Base-by-base conservation (phyloP, 2,329 filamentous ascomycete species). In the Ophiostoma sp. region DNA sequence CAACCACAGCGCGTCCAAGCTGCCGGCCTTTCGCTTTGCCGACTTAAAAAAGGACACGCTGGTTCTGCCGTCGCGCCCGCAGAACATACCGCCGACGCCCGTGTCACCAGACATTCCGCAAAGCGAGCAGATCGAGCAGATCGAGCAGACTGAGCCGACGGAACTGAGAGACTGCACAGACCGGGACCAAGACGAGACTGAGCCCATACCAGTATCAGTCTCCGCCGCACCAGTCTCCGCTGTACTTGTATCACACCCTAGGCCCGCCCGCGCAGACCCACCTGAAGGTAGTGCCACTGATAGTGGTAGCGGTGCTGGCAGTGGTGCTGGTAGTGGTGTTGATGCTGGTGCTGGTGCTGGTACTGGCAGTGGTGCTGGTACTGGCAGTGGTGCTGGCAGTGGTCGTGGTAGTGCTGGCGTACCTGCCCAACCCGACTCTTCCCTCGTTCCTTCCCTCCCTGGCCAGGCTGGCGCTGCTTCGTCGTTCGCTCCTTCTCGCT, bases 11-110 rank as follows among this genome's bases (percentile, higher is more conserved):
- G 81, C 83, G 52, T 85, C 83, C 70, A 85, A 85, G 73, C 76
- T 85, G 72, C 83, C 84, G 41, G 79, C 83, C 36, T 84, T 82
- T 75, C 83, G 83, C 69, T 83, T 84, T 74, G 81, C 79, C 72
- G 83, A 85, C 76, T 77, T 81, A 68, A 78, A 77, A 69, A 77
- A 78, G 70, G 73, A 77, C 45, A 72, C 75, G 64, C 75, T 79
- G 49, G 72, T 74, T 49, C 71, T 76, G 64, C 75, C 78, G 63
- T 75, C 74, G 68, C 74, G 78, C 68, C 73, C 77, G 69, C 77
- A 76, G 45, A 75, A 76, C 70, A 75, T 78, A 70, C 79, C 78
- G 49, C 79, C 78, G 18, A 79, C 79, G 69, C 78, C 79, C 70
- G 75, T 79, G 70, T 78, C 78, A 73, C 78, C 79, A 16, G 55